A percentile compares a stretch with the other conserved stretches of the same genome.
These are phyloP conservation scores for Candida succiphila DNA, from an alignment of 805 yeast genomes.

Conservation along the genomic window DNA sequence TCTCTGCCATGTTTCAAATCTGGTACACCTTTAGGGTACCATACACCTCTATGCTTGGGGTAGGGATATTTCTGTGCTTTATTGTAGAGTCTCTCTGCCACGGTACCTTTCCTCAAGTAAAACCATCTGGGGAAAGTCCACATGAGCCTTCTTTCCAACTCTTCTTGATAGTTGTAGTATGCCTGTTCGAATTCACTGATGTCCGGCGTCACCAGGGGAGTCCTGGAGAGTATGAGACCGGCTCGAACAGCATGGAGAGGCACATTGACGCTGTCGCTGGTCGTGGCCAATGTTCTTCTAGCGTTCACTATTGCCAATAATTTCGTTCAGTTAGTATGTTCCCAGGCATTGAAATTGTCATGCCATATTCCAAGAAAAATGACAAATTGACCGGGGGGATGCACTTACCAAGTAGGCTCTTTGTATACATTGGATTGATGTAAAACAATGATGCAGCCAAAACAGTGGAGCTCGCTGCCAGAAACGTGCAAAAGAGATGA, in stretches of 20 bases:
- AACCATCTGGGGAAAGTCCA: slow-evolving; percentile 96
- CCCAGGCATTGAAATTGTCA: too few species aligned
- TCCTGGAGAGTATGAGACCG: slow-evolving; percentile 63
- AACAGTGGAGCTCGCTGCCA: too few species aligned
- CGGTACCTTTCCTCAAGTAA: slow-evolving; percentile 82
- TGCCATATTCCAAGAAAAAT: too few species aligned
- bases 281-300: slow-evolving; percentile 6
- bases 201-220: slow-evolving; percentile 78
- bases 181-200: slow-evolving; percentile 59
- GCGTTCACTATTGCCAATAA: slow-evolving; percentile 3
- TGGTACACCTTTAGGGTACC: slow-evolving; percentile 77
- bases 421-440: too few species aligned
- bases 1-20: slow-evolving; percentile 85
- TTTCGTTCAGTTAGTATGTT: neutral
- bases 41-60: slow-evolving; percentile 61
- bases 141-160: slow-evolving; percentile 82
- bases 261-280: slow-evolving; percentile 1
- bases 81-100: slow-evolving; percentile 73
- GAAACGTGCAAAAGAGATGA: too few species aligned
- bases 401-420: too few species aligned
- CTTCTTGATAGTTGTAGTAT: slow-evolving; percentile 76
- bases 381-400: too few species aligned
- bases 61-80: slow-evolving; percentile 71
- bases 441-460: too few species aligned
- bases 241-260: slow-evolving; percentile 22